Base-by-base conservation (phyloP, 805 yeast species). In the Starmerella lactis-condensi region DNA sequence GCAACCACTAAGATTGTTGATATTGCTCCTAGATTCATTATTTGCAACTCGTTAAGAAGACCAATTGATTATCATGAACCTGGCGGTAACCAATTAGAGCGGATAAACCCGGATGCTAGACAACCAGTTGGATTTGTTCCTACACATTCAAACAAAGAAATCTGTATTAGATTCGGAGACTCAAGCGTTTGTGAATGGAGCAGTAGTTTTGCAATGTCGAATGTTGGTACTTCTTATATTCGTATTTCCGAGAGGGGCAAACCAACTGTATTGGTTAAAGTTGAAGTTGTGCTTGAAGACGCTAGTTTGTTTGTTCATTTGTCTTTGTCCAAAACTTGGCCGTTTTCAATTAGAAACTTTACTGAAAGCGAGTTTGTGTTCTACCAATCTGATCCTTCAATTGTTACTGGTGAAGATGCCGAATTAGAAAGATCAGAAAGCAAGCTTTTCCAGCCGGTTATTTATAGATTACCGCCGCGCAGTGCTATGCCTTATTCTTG, bases 401-500 rank as follows among this genome's bases (percentile, higher is more conserved):
- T 65, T 19, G 67, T 67, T 35, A 76, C 72, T 36, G 73, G 68
- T 36, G 79, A 77, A n/a, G n/a, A n/a, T 31, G 74, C 71, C 13
- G 64, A 64, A 31, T 14, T 26, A 2, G 22, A 17, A 2, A 21
- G 17, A n/a, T 26, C 30, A 6, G 5, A 26, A 4, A 61, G 60
- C 3, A 62, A 57, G 17, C 71, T 65, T 29, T 83, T 75, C 54
- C 72, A 69, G 39, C 94, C 95, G 1, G 62, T 81, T 8, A 70
- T 64, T 45, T 89, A 85, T 50, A 65, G 69, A 28, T 63, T 91
- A 9, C 95, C 96, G 0, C 71, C 92, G 1, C 70, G 69, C 46
- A 77, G 93, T 54, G 92, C 81, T 2, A 89, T 89, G 96, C 94
- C 96, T 0, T 89, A 89, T 51, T 79, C 98, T 0, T 89, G 94